Evolutionary conservation across 1,284 basidiomycete species (phyloP).

Genomic region (Melampsora occidentalis): DNA sequence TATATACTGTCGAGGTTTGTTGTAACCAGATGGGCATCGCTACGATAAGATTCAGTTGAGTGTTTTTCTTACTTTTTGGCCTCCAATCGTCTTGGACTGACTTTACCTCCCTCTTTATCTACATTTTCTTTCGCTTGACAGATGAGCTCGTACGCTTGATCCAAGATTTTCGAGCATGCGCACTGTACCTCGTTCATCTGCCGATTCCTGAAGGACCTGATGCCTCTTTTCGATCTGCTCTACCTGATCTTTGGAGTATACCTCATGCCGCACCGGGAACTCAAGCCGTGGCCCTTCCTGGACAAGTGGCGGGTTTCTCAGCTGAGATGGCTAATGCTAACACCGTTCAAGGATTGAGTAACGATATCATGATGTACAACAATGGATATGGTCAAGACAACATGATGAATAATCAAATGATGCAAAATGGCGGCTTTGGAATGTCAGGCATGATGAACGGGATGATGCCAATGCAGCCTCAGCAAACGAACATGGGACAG

Average conservation of each 20-base stretch:
- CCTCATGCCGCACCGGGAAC: conserved; percentile 39
- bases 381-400: conserved; percentile 3
- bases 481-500: conserved; percentile 4
- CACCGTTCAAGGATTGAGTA: conserved; percentile 36
- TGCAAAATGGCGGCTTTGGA: conserved; percentile 28
- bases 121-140: background rate
- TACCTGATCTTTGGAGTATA: conserved; percentile 42
- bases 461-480: conserved; percentile 13
- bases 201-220: conserved; percentile 40
- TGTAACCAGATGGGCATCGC: conserved; percentile 42
- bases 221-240: conserved; percentile 38
- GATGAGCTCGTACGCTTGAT: conserved; percentile 38
- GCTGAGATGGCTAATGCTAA: conserved; percentile 28
- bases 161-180: conserved; percentile 41
- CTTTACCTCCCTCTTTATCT: background rate
- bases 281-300: conserved; percentile 30
- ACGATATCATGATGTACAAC: conserved; percentile 32
- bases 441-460: conserved; percentile 12
- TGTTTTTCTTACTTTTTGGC: background rate
- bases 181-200: conserved; percentile 42
- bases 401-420: conserved; percentile 29
- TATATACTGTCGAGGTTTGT: conserved; percentile 41
- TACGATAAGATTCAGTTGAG: conserved; percentile 43
- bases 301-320: conserved; percentile 40
- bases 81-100: background rate